phyloP scores from a whole-genome alignment of 495 filamentous ascomycete genomes.

The Xylaria bambusicola region DNA sequence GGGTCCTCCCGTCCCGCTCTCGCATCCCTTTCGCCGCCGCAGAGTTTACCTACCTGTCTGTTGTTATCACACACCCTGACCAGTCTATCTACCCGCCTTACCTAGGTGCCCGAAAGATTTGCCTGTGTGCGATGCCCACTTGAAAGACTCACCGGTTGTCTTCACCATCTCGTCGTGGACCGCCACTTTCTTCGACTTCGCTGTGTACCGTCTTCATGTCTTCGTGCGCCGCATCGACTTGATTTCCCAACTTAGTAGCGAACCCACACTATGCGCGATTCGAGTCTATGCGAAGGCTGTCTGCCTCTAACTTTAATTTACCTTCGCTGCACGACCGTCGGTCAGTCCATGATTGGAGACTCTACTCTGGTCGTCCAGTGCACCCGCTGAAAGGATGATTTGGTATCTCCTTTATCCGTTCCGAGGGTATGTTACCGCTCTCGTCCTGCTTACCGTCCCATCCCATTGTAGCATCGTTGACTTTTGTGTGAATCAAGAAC shows the following conservation, averaged over 20 bases:
- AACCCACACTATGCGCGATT: conserved; percentile 29
- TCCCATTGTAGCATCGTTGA: conserved; percentile 25
- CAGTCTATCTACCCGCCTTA: neutral
- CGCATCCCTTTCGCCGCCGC: neutral
- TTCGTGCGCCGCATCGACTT: conserved; percentile 17
- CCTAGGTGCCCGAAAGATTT: neutral
- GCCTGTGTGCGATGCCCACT: conserved; percentile 7
- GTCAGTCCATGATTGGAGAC: conserved; percentile 21
- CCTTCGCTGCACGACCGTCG: neutral
- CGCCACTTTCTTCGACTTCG: conserved; percentile 17
- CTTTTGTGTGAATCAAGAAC: conserved; percentile 44
- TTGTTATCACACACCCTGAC: too few relatives aligned
- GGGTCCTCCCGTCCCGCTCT: neutral
- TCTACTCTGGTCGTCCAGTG: conserved; percentile 11
- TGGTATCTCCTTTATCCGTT: conserved; percentile 68
- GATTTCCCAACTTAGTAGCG: conserved; percentile 6
- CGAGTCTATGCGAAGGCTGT: conserved; percentile 28
- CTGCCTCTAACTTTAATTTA: conserved; percentile 22
- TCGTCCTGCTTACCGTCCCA: too few relatives aligned
- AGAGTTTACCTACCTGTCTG: neutral
- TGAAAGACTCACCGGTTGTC: conserved; percentile 18
- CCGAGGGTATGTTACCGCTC: conserved; percentile 51
- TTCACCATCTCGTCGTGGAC: conserved; percentile 1
- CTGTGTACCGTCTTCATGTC: conserved; percentile 16
- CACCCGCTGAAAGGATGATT: conserved; percentile 44